A percentile compares a stretch with the other conserved stretches of the same genome.
phyloP scores from a whole-genome alignment of 179 eudicot genomes.

The Silene noctiflora region DNA sequence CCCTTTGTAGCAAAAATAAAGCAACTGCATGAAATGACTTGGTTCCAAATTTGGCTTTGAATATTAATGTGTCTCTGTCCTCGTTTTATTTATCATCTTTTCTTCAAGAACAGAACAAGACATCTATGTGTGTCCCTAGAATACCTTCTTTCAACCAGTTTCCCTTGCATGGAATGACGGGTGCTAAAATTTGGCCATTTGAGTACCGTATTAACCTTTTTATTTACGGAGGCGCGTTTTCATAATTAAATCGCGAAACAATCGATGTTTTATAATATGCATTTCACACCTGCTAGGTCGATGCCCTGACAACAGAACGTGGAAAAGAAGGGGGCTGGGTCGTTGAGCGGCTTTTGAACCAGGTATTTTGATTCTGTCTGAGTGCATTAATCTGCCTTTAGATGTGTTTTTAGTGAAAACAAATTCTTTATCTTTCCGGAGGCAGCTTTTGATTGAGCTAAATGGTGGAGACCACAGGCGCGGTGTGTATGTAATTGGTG shows the following conservation, averaged over 20 bases:
- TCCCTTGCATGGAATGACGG: neutral
- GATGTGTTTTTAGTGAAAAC: constrained; percentile 6
- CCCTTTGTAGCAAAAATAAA: neutral
- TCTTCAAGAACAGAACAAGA: neutral
- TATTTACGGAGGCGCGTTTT: too few species aligned
- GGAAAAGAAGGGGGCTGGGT: constrained; percentile 82
- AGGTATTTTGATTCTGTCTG: constrained; percentile 39
- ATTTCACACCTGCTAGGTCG: constrained; percentile 43
- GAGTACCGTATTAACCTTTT: too few species aligned
- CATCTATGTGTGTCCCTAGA: neutral
- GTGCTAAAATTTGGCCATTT: neutral
- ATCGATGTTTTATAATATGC: too few species aligned
- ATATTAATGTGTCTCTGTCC: neutral
- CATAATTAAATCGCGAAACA: too few species aligned
- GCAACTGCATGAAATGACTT: neutral
- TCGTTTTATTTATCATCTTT: neutral
- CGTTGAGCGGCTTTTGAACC: constrained; percentile 69
- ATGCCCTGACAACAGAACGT: constrained; percentile 73
- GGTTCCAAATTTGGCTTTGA: neutral
- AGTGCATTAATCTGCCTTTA: neutral
- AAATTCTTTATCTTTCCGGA: neutral
- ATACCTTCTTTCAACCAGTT: neutral
- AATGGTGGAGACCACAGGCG: constrained; percentile 74
- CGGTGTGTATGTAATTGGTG: constrained; percentile 87
- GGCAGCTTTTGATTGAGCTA: constrained; percentile 73